A percentile compares a stretch with the other conserved stretches of the same genome.
phyloP scores from a whole-genome alignment of 2,329 filamentous ascomycete genomes.

The Cladosporium colombiae region DNA sequence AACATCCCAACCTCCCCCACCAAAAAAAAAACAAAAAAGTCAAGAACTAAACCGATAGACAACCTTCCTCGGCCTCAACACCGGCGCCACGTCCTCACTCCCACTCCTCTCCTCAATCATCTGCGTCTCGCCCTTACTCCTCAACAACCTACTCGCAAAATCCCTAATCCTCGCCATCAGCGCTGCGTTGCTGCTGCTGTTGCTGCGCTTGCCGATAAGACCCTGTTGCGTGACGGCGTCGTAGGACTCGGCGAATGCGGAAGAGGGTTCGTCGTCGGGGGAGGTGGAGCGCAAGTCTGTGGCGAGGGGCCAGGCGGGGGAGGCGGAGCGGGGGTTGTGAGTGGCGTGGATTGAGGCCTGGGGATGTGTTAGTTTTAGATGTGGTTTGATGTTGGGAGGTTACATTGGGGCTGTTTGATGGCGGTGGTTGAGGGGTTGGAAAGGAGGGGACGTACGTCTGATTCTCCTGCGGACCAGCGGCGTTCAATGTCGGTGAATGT shows the following conservation, averaged over 20 bases:
- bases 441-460: slow-evolving; percentile 29
- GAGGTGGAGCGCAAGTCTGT: background rate
- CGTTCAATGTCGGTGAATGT: slow-evolving; percentile 33
- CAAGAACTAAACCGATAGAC: background rate
- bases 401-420: background rate
- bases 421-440: background rate
- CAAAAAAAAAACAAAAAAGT: background rate
- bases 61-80: slow-evolving; percentile 30
- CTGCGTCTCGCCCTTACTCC: slow-evolving; percentile 18
- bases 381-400: background rate
- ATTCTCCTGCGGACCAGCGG: slow-evolving; percentile 31
- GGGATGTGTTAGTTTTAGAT: slow-evolving; percentile 1
- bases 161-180: slow-evolving; percentile 18
- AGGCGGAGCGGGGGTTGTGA: slow-evolving; percentile 24
- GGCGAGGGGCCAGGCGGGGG: slow-evolving; percentile 26
- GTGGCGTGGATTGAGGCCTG: slow-evolving; percentile 27
- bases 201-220: background rate
- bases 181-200: background rate
- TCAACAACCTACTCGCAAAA: slow-evolving; percentile 25
- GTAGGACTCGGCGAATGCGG: slow-evolving; percentile 5
- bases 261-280: background rate
- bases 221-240: slow-evolving; percentile 18
- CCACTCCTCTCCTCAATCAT: slow-evolving; percentile 14
- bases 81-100: slow-evolving; percentile 22
- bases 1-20: background rate